These are phyloP conservation scores for Rhizophagus sp. DNA, from an alignment of 192 early-diverging fungal genomes.

Conservation along the genomic window DNA sequence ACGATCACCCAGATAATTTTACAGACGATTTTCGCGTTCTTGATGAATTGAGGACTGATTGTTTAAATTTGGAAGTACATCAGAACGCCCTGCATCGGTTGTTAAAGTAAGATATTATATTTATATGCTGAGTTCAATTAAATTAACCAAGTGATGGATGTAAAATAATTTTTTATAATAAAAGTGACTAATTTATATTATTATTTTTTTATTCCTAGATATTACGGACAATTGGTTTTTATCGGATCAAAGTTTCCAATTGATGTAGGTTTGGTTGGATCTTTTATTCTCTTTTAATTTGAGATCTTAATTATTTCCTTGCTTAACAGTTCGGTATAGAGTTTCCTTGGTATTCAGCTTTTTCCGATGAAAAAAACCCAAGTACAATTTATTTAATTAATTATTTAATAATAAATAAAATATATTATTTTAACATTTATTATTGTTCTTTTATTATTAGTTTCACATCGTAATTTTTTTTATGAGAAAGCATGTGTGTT, in stretches of 20 bases:
- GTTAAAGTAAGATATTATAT: constrained; percentile 50
- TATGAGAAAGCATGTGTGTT: constrained; percentile 84
- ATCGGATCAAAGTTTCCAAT: constrained; percentile 86
- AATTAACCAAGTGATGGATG: not conserved
- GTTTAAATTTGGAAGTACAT: constrained; percentile 63
- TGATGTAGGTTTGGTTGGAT: constrained; percentile 61
- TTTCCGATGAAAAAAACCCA: constrained; percentile 58
- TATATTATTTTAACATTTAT: not conserved
- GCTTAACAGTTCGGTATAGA: constrained; percentile 59
- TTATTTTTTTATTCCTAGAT: constrained; percentile 47
- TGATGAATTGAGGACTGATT: constrained; percentile 73
- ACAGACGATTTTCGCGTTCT: constrained; percentile 83
- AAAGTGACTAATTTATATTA: not conserved
- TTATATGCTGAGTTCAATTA: not conserved
- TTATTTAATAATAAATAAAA: not conserved
- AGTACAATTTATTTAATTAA: constrained; percentile 33
- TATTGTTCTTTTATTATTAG: constrained; percentile 36
- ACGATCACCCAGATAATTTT: constrained; percentile 84
- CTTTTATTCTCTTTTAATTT: constrained; percentile 32
- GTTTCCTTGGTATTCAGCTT: constrained; percentile 72
- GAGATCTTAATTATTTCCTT: not conserved
- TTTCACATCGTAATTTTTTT: constrained; percentile 68
- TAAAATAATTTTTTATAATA: not conserved
- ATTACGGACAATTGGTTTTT: constrained; percentile 84
- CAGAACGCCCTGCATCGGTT: constrained; percentile 66